phyloP scores from a whole-genome alignment of 345 rosid species.

The Cardamine chenopodiifolia region DNA sequence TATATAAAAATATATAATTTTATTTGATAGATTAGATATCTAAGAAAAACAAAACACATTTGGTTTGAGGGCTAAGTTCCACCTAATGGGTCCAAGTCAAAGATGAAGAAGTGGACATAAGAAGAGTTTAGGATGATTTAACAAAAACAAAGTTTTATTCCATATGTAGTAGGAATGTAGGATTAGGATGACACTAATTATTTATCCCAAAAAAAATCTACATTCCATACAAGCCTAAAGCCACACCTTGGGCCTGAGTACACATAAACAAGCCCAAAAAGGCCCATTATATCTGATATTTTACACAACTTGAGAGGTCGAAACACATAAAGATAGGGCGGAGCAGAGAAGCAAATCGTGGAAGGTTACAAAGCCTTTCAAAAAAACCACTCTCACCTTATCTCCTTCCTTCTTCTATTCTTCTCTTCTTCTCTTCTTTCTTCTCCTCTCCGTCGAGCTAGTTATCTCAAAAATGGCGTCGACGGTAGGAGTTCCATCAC shows the following conservation, averaged over 20 bases:
- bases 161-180: too few species aligned
- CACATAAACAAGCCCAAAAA: not conserved
- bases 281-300: slow-evolving; percentile 28
- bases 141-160: not conserved
- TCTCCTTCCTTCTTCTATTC: not conserved
- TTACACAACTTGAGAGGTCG: slow-evolving; percentile 22
- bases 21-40: not conserved
- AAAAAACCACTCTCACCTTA: slow-evolving; percentile 32
- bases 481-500: slow-evolving; percentile 48
- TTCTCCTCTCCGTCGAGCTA: slow-evolving; percentile 18
- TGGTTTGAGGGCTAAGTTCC: too few species aligned
- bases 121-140: too few species aligned
- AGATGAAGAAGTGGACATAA: too few species aligned
- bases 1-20: too few species aligned
- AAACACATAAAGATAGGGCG: slow-evolving; percentile 39
- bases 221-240: not conserved
- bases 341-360: slow-evolving; percentile 43
- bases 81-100: too few species aligned
- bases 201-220: not conserved
- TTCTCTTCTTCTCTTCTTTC: not conserved
- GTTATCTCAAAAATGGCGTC: slow-evolving; percentile 48
- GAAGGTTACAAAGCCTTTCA: slow-evolving; percentile 45
- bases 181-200: too few species aligned
- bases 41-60: not conserved
- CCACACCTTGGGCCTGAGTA: not conserved